Evolutionary conservation across 2,329 filamentous ascomycete genomes (phyloP).

Genomic region (Neophaeococcomyces aloes): DNA sequence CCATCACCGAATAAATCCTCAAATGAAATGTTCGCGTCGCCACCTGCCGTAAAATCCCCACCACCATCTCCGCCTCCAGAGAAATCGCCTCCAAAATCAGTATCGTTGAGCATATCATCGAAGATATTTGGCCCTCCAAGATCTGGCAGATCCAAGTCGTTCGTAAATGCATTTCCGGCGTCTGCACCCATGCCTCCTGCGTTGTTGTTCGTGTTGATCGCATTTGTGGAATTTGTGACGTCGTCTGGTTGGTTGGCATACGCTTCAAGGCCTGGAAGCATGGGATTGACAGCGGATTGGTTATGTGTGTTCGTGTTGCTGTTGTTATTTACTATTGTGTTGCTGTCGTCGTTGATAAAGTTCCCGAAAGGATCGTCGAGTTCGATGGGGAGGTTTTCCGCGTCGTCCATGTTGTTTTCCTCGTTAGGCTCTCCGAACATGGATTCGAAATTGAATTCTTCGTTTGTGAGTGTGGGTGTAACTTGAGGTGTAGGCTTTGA

Average conservation of each 20-base stretch:
- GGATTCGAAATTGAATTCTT: constrained; percentile 33
- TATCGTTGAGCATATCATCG: constrained; percentile 5
- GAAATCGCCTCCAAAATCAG: too few relatives aligned
- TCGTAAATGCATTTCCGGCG: constrained; percentile 7
- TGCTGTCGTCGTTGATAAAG: constrained; percentile 24
- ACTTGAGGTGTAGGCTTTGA: constrained; percentile 22
- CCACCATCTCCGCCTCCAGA: too few relatives aligned
- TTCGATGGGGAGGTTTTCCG: constrained; percentile 27
- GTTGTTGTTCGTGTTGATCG: constrained; percentile 22
- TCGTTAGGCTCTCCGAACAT: constrained; percentile 28
- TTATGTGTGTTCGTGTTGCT: constrained; percentile 11
- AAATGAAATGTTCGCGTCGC: constrained; percentile 33
- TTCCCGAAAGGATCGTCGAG: constrained; percentile 24
- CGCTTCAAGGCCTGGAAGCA: constrained; percentile 26
- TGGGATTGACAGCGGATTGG: constrained; percentile 21
- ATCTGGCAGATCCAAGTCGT: constrained; percentile 1
- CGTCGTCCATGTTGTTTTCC: constrained; percentile 13
- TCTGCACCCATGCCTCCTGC: too few relatives aligned
- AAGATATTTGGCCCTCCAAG: constrained; percentile 3
- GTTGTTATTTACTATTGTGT: constrained; percentile 17
- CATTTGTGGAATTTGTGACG: constrained; percentile 22
- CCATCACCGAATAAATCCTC: constrained; percentile 36
- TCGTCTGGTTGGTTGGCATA: constrained; percentile 23
- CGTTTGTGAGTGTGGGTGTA: constrained; percentile 20
- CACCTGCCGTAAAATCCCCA: constrained; percentile 22